Evolutionary conservation across 2,329 filamentous ascomycete genomes (phyloP).

Genomic region (Aureobasidium zeae): DNA sequence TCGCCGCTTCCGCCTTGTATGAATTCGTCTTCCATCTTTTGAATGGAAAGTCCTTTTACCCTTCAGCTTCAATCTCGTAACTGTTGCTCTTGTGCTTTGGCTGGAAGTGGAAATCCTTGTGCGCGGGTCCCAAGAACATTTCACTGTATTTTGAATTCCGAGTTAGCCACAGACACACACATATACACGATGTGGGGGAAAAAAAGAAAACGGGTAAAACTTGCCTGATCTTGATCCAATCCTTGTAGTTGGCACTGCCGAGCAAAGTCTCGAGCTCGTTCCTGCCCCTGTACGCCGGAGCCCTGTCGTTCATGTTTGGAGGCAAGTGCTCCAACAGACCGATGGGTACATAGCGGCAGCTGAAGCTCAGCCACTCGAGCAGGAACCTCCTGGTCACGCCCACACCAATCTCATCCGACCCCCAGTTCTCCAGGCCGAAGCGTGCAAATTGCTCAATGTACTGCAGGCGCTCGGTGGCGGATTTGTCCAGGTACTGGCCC

Average conservation of each 20-base stretch:
- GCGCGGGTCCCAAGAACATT: conserved; percentile 91
- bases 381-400: conserved; percentile 86
- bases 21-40: neutral
- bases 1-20: too few relatives aligned
- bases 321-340: conserved; percentile 83
- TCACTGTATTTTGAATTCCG: conserved; percentile 55
- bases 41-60: too few relatives aligned
- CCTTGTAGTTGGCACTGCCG: conserved; percentile 81
- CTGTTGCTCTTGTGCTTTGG: conserved; percentile 96
- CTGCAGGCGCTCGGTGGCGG: conserved; percentile 70
- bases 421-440: conserved; percentile 90
- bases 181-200: too few relatives aligned
- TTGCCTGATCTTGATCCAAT: conserved; percentile 98
- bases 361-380: conserved; percentile 91
- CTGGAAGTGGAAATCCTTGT: conserved; percentile 84
- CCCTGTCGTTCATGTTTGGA: conserved; percentile 78
- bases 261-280: conserved; percentile 92
- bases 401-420: conserved; percentile 86
- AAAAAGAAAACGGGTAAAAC: conserved; percentile 22
- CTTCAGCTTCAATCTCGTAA: conserved; percentile 73
- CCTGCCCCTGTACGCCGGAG: conserved; percentile 72
- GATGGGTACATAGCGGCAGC: conserved; percentile 81
- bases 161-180: neutral
- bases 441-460: conserved; percentile 85
- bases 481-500: conserved; percentile 93